These are phyloP conservation scores for Tuber umbilicatum DNA, from an alignment of 495 filamentous ascomycete species.

Conservation along the genomic window DNA sequence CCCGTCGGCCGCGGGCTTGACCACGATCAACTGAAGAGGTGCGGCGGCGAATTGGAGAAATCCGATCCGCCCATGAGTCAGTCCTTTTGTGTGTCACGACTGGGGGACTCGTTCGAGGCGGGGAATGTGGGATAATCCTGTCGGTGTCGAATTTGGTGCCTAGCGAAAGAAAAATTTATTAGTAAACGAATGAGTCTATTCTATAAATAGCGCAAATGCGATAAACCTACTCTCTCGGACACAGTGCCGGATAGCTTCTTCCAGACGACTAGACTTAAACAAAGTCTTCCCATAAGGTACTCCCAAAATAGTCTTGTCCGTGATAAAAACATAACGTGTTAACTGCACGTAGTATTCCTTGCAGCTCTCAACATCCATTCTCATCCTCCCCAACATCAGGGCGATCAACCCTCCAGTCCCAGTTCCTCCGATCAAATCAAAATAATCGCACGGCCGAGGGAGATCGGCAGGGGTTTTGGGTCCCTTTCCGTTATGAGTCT, in stretches of 20 bases:
- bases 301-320: constrained; percentile 92
- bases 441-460: constrained; percentile 95
- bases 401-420: constrained; percentile 86
- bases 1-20: constrained; percentile 17
- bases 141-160: constrained; percentile 26
- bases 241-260: constrained; percentile 85
- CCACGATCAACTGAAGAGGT: constrained; percentile 16
- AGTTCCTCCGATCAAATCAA: constrained; percentile 93
- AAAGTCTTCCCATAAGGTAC: constrained; percentile 88
- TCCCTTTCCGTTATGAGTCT: constrained; percentile 52
- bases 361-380: constrained; percentile 89
- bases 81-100: constrained; percentile 11
- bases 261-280: constrained; percentile 92
- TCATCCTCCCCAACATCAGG: constrained; percentile 87
- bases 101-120: constrained; percentile 18
- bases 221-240: constrained; percentile 55
- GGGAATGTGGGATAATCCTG: constrained; percentile 36
- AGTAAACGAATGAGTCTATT: constrained; percentile 9
- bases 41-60: constrained; percentile 12
- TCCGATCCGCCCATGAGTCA: constrained; percentile 22
- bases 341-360: constrained; percentile 92
- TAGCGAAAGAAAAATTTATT: constrained; percentile 6
- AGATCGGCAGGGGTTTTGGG: constrained; percentile 69
- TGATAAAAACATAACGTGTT: constrained; percentile 90
- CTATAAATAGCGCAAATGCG: not conserved